Evolutionary conservation across 129 eudicot genomes (phyloP).

Genomic region (Chrysanthemum lavandulifolium): DNA sequence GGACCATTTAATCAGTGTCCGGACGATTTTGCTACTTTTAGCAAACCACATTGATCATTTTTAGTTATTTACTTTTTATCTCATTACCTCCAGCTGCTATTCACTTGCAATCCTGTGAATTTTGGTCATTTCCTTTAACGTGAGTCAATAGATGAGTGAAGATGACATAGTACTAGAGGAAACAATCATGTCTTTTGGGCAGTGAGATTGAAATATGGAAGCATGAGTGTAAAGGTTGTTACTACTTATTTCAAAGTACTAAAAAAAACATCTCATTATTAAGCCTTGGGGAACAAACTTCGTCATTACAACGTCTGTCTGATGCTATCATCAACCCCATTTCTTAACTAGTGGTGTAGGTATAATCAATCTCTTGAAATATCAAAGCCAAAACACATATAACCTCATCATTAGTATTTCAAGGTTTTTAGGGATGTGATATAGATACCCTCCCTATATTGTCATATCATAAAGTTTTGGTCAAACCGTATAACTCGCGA

Average conservation of each 20-base stretch:
- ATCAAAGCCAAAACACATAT: background rate
- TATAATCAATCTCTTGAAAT: background rate
- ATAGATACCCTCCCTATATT: no score
- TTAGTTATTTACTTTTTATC: no score
- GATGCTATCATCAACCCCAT: background rate
- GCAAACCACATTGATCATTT: no score
- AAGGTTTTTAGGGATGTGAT: no score
- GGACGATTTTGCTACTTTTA: no score
- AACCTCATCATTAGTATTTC: background rate
- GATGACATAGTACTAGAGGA: background rate
- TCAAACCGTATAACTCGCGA: no score
- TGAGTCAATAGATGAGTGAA: background rate
- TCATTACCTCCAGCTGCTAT: no score
- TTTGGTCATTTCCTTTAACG: no score
- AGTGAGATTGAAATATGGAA: no score
- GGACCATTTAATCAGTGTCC: no score
- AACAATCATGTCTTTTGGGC: background rate
- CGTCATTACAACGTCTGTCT: constrained; percentile 9
- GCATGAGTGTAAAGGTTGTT: constrained; percentile 5
- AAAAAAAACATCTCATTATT: background rate
- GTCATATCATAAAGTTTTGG: no score
- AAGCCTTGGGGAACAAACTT: background rate
- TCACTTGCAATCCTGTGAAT: no score
- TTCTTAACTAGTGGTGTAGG: background rate
- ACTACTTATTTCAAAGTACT: background rate